phyloP scores from a whole-genome alignment of 352 stramenopile species.

The Blastocystis sp. region DNA sequence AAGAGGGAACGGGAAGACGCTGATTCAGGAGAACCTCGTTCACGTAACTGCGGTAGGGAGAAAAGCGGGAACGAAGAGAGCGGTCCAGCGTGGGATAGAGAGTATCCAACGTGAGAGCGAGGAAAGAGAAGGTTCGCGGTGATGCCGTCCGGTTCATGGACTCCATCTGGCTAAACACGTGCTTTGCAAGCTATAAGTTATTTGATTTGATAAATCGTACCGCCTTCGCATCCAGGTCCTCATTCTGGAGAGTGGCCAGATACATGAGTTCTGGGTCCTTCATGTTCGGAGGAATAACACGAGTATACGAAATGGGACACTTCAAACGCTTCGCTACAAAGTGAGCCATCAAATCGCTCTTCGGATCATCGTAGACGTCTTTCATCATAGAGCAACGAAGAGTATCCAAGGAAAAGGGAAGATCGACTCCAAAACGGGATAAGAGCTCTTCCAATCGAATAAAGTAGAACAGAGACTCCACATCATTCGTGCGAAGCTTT shows the following conservation, averaged over 20 bases:
- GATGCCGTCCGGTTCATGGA: not conserved
- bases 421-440: no score
- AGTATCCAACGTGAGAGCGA: not conserved
- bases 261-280: not conserved
- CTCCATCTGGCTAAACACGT: not conserved
- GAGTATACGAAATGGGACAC: no score
- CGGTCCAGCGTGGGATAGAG: not conserved
- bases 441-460: no score
- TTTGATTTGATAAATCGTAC: not conserved
- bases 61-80: not conserved
- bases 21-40: not conserved
- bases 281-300: not conserved
- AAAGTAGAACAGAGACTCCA: no score
- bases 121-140: not conserved
- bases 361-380: no score
- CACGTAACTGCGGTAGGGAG: not conserved
- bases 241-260: not conserved
- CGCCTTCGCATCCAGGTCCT: not conserved
- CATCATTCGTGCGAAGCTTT: no score
- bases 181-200: not conserved
- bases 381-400: no score
- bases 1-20: not conserved
- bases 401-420: no score
- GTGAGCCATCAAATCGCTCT: no score
- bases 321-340: no score